These are phyloP conservation scores for Cyclotella sp. DNA, from an alignment of 108 stramenopile species.

Conservation along the genomic window DNA sequence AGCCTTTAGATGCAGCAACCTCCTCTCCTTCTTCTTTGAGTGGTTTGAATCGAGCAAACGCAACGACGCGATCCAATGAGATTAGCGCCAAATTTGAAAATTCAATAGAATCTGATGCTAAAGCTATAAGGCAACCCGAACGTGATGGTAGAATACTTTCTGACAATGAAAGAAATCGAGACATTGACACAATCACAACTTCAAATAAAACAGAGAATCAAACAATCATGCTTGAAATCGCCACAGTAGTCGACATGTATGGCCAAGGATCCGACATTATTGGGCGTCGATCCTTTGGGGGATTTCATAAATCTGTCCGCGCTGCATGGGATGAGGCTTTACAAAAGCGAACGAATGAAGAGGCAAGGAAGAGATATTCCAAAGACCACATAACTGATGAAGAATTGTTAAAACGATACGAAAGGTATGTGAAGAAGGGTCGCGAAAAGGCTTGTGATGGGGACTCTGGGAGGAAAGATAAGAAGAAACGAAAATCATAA, in stretches of 20 bases:
- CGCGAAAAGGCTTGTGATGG: constrained; percentile 11
- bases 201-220: background rate
- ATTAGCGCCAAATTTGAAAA: too few relatives aligned
- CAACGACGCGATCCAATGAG: too few relatives aligned
- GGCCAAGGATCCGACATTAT: constrained; percentile 66
- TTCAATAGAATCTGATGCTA: constrained; percentile 10
- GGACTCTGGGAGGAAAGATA: constrained; percentile 16
- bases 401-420: constrained; percentile 73
- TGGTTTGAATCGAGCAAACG: constrained; percentile 9
- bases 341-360: constrained; percentile 23
- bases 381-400: constrained; percentile 68
- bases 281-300: constrained; percentile 78
- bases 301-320: constrained; percentile 61
- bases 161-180: background rate
- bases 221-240: constrained; percentile 22
- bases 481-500: constrained; percentile 32
- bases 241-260: constrained; percentile 74
- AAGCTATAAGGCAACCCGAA: background rate
- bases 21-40: constrained; percentile 3
- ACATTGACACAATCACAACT: background rate
- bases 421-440: constrained; percentile 61
- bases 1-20: constrained; percentile 31
- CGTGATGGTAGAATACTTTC: background rate
- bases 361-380: constrained; percentile 29
- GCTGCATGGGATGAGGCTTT: constrained; percentile 67